A percentile compares a stretch with the other conserved stretches of the same genome.
Conservation (phyloP, 176 grass and related monocot species). For the Saccharum officinarum region DNA sequence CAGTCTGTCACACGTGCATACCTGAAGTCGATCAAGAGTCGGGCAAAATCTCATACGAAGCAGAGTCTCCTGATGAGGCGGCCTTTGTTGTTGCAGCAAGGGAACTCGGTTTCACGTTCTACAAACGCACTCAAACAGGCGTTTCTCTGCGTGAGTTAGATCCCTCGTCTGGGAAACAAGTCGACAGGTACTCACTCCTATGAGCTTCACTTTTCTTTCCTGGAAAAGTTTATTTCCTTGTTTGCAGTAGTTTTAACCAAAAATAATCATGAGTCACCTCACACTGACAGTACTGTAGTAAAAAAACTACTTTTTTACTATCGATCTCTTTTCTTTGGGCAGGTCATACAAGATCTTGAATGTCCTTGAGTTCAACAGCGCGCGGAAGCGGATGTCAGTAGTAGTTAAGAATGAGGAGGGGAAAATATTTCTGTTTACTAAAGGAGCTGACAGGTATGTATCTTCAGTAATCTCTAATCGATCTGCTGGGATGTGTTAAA, state of each 20-base stretch:
- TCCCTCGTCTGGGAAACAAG: slow-evolving; percentile 46
- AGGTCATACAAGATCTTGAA: slow-evolving; percentile 76
- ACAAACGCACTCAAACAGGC: slow-evolving; percentile 61
- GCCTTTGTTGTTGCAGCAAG: slow-evolving; percentile 79
- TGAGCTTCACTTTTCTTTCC: neutral
- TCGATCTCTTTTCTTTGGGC: slow-evolving; percentile 1
- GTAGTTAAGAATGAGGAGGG: slow-evolving; percentile 74
- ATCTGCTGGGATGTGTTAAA: neutral
- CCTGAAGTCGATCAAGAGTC: slow-evolving; percentile 71
- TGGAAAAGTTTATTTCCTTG: too few species aligned
- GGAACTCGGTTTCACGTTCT: slow-evolving; percentile 87
- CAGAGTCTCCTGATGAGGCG: slow-evolving; percentile 93
- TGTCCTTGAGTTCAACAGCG: slow-evolving; percentile 89
- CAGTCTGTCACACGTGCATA: slow-evolving; percentile 87
- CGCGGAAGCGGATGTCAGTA: slow-evolving; percentile 87
- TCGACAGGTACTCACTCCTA: slow-evolving; percentile 50
- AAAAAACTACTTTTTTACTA: neutral
- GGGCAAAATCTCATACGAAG: slow-evolving; percentile 78
- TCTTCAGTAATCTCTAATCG: neutral
- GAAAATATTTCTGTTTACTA: slow-evolving; percentile 67
- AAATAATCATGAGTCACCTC: too few species aligned
- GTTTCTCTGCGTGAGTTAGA: slow-evolving; percentile 72
- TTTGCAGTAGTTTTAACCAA: too few species aligned
- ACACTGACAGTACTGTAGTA: too few species aligned
- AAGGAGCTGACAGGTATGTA: slow-evolving; percentile 89